Evolutionary conservation across 129 eudicot species (phyloP).

Genomic region (Chrysanthemum seticuspe): DNA sequence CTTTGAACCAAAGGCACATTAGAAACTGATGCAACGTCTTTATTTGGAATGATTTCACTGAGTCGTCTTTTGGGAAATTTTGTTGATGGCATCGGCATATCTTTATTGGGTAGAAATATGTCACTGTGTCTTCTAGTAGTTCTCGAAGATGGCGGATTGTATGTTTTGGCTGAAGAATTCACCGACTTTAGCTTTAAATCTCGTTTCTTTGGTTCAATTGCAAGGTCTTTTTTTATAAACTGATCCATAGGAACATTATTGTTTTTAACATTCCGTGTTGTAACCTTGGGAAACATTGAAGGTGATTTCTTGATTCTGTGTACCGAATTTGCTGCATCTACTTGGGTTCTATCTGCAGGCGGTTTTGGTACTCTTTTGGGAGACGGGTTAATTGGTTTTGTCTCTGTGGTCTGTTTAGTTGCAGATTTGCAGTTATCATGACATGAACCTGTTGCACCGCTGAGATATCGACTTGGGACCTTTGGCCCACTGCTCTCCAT

Average conservation of each 20-base stretch:
- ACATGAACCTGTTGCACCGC: slow-evolving; percentile 53
- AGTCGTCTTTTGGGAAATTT: slow-evolving; percentile 31
- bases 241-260: slow-evolving; percentile 19
- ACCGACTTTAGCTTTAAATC: slow-evolving; percentile 30
- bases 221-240: slow-evolving; percentile 15
- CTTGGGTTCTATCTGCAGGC: slow-evolving; percentile 16
- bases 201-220: slow-evolving; percentile 29
- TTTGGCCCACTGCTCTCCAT: slow-evolving; percentile 27
- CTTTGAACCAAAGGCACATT: slow-evolving; percentile 23
- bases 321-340: slow-evolving; percentile 15
- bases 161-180: slow-evolving; percentile 19
- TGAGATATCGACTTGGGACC: slow-evolving; percentile 51
- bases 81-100: slow-evolving; percentile 7
- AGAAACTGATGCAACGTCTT: slow-evolving; percentile 11
- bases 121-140: slow-evolving; percentile 37
- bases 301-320: slow-evolving; percentile 23
- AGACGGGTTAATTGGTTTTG: slow-evolving; percentile 20
- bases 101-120: slow-evolving; percentile 19
- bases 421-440: slow-evolving; percentile 77
- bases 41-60: slow-evolving; percentile 24
- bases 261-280: slow-evolving; percentile 31
- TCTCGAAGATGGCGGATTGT: slow-evolving; percentile 20
- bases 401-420: slow-evolving; percentile 24
- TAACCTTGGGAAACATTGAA: slow-evolving; percentile 18
- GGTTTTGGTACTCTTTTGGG: slow-evolving; percentile 27